Evolutionary conservation across 2,329 filamentous ascomycete genomes (phyloP).

Genomic region (Colletotrichum sp.): DNA sequence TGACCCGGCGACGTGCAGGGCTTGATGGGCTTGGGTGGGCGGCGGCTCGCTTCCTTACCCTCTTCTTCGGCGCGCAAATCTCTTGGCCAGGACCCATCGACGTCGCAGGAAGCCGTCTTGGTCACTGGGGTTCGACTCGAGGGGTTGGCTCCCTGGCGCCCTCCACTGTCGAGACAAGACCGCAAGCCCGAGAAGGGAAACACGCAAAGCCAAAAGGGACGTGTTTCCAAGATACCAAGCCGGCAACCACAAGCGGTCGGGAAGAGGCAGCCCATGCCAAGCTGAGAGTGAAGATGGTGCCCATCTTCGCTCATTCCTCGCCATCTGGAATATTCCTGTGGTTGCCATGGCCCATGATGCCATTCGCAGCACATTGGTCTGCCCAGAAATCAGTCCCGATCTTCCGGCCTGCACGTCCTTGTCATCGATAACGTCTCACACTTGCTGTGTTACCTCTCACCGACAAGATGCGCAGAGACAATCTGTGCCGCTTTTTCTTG

Average conservation of each 20-base stretch:
- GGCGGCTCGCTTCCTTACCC: background rate
- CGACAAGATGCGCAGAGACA: background rate
- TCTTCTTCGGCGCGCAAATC: conserved; percentile 12
- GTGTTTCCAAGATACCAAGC: conserved; percentile 18
- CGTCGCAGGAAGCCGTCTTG: conserved; percentile 15
- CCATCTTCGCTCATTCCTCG: background rate
- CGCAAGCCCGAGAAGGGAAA: background rate
- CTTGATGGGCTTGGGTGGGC: background rate
- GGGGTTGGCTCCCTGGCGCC: background rate
- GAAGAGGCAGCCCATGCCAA: conserved; percentile 22
- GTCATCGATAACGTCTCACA: background rate
- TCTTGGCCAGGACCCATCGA: conserved; percentile 14
- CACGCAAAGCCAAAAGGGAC: background rate
- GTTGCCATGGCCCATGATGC: background rate
- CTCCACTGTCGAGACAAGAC: background rate
- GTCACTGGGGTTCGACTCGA: background rate
- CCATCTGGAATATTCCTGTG: background rate
- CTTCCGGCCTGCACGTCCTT: background rate
- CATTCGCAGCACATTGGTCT: background rate
- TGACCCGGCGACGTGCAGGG: background rate
- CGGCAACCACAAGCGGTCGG: conserved; percentile 19
- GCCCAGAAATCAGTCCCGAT: background rate
- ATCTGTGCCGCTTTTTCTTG: background rate
- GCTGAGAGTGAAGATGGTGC: background rate
- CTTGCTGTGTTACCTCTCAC: conserved; percentile 2